These are phyloP conservation scores for Monilinia vaccinii-corymbosi DNA, from an alignment of 2,329 filamentous ascomycete species.

Conservation along the genomic window DNA sequence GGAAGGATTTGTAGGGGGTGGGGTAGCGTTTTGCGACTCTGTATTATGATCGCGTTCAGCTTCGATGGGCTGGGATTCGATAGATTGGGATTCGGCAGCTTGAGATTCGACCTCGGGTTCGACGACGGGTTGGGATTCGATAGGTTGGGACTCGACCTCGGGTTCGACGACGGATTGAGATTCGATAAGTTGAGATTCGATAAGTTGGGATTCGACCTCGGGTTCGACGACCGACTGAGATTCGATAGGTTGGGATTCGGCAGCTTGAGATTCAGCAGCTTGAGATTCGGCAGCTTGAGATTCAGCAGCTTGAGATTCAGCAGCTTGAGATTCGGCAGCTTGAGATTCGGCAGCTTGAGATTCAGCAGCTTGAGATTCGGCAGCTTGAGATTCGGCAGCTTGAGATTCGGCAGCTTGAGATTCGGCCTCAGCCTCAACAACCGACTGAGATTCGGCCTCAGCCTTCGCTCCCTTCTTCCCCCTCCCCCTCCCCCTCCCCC, in stretches of 20 bases:
- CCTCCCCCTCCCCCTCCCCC: not conserved
- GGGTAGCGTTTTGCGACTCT: not conserved
- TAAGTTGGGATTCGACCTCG: no score
- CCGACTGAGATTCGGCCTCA: not conserved
- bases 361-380: not conserved
- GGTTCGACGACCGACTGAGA: not conserved
- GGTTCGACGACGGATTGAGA: not conserved
- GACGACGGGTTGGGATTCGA: no score
- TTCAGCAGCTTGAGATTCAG: slow-evolving; percentile 2
- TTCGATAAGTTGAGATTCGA: no score
- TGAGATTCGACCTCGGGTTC: no score
- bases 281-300: no score
- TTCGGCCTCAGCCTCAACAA: no score
- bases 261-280: no score
- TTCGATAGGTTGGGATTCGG: no score
- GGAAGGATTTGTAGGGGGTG: not conserved
- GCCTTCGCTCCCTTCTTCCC: not conserved
- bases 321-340: no score
- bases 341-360: no score
- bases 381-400: not conserved
- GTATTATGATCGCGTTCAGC: not conserved
- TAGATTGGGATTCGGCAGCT: not conserved
- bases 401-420: no score
- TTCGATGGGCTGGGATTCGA: not conserved
- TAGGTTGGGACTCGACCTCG: no score